phyloP scores from a whole-genome alignment of 495 filamentous ascomycete species.

The Neurospora sp. region DNA sequence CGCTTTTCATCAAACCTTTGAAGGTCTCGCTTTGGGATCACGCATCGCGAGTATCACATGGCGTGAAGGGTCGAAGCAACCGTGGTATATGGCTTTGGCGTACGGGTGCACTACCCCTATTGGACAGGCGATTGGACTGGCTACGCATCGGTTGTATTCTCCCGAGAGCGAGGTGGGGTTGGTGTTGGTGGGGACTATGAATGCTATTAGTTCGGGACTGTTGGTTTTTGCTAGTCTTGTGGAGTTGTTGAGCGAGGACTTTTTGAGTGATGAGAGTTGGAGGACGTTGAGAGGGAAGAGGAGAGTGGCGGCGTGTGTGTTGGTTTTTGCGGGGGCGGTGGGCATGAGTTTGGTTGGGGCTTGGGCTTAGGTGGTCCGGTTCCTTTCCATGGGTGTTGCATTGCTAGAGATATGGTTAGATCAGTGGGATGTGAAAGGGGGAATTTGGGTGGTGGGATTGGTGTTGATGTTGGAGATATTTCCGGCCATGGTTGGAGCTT shows the following conservation, averaged over 20 bases:
- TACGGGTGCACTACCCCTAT: slow-evolving; percentile 78
- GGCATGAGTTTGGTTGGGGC: slow-evolving; percentile 88
- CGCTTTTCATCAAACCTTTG: slow-evolving; percentile 69
- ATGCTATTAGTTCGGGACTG: slow-evolving; percentile 75
- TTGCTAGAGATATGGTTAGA: not conserved
- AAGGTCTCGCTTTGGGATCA: slow-evolving; percentile 65
- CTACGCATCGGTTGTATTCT: slow-evolving; percentile 76
- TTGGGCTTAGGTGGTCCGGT: slow-evolving; percentile 49
- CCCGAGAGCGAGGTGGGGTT: slow-evolving; percentile 70
- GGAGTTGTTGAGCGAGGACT: slow-evolving; percentile 85
- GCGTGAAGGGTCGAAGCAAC: slow-evolving; percentile 40
- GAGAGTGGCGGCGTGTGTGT: slow-evolving; percentile 61
- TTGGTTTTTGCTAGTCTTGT: slow-evolving; percentile 84
- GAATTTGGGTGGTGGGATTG: no score
- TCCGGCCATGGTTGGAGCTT: not conserved
- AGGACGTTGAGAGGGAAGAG: slow-evolving; percentile 54
- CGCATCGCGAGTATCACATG: slow-evolving; percentile 56
- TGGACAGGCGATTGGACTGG: slow-evolving; percentile 79
- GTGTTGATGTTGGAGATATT: not conserved
- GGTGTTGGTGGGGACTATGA: slow-evolving; percentile 85
- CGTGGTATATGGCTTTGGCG: slow-evolving; percentile 87
- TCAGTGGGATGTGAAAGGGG: not conserved
- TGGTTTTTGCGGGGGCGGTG: slow-evolving; percentile 65
- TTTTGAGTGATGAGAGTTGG: slow-evolving; percentile 84
- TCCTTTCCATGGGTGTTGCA: not conserved